Evolutionary conservation across 1,139 yeast species (phyloP).

Genomic region (Hansenula lynferdii): DNA sequence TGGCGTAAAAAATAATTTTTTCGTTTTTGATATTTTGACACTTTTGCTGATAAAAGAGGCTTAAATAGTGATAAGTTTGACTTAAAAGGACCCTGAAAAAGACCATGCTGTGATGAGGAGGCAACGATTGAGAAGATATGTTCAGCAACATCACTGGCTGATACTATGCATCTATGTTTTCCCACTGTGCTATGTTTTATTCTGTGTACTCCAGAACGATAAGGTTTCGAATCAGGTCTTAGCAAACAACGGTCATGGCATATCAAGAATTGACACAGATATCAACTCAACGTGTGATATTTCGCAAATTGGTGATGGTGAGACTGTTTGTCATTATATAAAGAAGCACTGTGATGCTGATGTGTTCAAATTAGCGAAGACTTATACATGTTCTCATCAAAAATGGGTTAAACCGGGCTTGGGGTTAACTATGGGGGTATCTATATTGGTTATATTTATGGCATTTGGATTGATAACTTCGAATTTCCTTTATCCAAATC

Average conservation of each 20-base stretch:
- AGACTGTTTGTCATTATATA: constrained; percentile 7
- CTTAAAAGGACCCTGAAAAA: neutral
- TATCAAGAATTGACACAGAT: neutral
- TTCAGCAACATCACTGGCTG: constrained; percentile 1
- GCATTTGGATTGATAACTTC: constrained; percentile 71
- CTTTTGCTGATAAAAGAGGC: neutral
- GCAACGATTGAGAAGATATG: neutral
- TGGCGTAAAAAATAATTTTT: too few relatives aligned
- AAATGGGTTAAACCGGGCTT: neutral
- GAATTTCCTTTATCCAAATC: constrained; percentile 70
- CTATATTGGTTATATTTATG: constrained; percentile 39
- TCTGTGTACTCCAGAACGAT: neutral
- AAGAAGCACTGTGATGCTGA: constrained; percentile 5
- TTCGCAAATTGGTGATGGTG: neutral
- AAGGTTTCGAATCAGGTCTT: too few relatives aligned
- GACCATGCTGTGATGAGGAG: neutral
- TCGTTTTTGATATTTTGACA: too few relatives aligned
- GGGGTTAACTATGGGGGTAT: neutral
- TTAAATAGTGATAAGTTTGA: neutral
- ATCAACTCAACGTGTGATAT: constrained; percentile 2
- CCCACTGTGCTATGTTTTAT: neutral
- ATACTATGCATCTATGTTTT: neutral
- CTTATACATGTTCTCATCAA: constrained; percentile 7
- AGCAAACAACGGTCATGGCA: too few relatives aligned
- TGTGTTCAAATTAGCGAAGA: constrained; percentile 3